Evolutionary conservation across 2,329 filamentous ascomycete species (phyloP).

Genomic region (Beauveria brongniartii): DNA sequence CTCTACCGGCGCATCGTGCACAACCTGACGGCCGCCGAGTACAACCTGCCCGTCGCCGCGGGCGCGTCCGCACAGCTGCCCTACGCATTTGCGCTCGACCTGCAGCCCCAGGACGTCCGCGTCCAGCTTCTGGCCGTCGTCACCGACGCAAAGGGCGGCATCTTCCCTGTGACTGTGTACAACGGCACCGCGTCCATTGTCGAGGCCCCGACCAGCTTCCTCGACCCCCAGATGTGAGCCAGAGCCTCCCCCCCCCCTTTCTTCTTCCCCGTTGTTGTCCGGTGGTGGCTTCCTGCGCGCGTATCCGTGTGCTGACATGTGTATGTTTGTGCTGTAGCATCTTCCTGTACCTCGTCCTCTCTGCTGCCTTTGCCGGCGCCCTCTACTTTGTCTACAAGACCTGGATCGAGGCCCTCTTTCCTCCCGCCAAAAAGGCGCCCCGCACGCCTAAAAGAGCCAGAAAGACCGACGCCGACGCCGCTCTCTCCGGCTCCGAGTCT

Average conservation of each 20-base stretch:
- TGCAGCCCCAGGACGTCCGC: constrained; percentile 83
- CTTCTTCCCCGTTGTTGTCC: too few species aligned
- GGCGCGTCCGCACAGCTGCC: constrained; percentile 69
- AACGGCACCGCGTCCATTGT: constrained; percentile 80
- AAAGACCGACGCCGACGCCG: constrained; percentile 55
- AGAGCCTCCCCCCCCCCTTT: background rate
- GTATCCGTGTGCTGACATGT: background rate
- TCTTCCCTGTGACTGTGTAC: constrained; percentile 73
- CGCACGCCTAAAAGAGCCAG: constrained; percentile 53
- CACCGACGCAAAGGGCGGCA: constrained; percentile 52
- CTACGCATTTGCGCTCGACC: constrained; percentile 81
- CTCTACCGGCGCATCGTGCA: constrained; percentile 55
- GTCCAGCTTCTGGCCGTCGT: constrained; percentile 72
- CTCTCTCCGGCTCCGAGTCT: constrained; percentile 62
- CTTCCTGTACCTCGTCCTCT: constrained; percentile 93
- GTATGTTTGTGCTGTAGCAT: constrained; percentile 48
- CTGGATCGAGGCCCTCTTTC: constrained; percentile 94
- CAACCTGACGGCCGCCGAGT: constrained; percentile 75
- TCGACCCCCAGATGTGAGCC: constrained; percentile 93
- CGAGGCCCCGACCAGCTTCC: constrained; percentile 82
- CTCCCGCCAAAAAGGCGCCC: constrained; percentile 68
- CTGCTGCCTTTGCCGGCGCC: constrained; percentile 66
- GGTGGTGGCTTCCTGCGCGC: too few species aligned
- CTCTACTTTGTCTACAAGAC: constrained; percentile 97
- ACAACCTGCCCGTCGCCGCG: constrained; percentile 64